These are phyloP conservation scores for Starmerella vitae DNA, from an alignment of 805 yeast genomes.

Conservation along the genomic window DNA sequence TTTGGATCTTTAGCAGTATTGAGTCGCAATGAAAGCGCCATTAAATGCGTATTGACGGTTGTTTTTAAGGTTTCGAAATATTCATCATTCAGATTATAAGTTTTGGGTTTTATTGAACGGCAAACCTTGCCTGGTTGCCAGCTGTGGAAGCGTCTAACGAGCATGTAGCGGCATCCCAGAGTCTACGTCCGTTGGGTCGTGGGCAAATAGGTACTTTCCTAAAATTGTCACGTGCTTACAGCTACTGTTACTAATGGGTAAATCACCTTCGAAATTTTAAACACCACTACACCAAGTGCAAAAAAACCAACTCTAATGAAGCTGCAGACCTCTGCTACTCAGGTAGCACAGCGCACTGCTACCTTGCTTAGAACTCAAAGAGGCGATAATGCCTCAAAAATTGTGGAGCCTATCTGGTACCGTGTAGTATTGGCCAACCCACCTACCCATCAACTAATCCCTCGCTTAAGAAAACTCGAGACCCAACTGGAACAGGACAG, in stretches of 20 bases:
- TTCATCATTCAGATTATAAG: conserved; percentile 10
- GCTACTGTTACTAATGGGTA: too few species aligned
- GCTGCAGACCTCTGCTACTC: conserved; percentile 61
- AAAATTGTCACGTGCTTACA: too few species aligned
- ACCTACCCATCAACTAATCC: conserved; percentile 52
- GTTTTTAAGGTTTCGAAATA: conserved; percentile 8
- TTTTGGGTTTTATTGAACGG: conserved; percentile 1
- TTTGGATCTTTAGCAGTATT: background rate
- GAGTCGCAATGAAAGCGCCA: conserved; percentile 3
- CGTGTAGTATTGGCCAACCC: conserved; percentile 73
- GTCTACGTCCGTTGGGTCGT: too few species aligned
- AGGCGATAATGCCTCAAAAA: conserved; percentile 27
- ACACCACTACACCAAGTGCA: too few species aligned
- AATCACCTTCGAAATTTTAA: too few species aligned
- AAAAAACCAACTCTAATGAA: conserved; percentile 36
- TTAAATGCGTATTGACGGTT: conserved; percentile 2
- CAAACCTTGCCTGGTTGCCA: conserved; percentile 6
- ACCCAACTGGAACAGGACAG: conserved; percentile 14
- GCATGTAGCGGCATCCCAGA: too few species aligned
- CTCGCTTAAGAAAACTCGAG: conserved; percentile 28
- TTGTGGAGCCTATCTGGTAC: conserved; percentile 75
- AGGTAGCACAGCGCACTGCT: conserved; percentile 69
- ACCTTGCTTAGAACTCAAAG: conserved; percentile 53
- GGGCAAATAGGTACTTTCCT: too few species aligned
- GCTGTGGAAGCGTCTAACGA: conserved; percentile 1